Evolutionary conservation across 2,329 filamentous ascomycete genomes (phyloP), one percentile per base, ranked within the genome.

Genomic region (Microascus cirrosus): DNA sequence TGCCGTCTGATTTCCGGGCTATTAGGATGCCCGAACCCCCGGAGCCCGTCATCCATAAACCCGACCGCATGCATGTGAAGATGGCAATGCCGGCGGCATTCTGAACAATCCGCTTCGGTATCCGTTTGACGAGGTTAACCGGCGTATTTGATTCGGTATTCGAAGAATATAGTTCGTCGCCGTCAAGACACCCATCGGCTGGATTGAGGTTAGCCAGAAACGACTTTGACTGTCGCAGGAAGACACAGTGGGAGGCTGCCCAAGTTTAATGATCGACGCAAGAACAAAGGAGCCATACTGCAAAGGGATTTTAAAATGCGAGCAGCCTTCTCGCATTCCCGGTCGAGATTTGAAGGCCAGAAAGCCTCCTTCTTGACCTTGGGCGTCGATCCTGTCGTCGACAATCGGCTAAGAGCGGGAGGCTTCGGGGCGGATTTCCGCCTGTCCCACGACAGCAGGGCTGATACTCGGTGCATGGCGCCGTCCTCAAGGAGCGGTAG

Each of bases 1-100:
- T 86, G 7, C 92, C 91, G 63, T 95, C 91, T 25, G 87, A 86
- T 66, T 89, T 88, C 63, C 90, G 83, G 20, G 86, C 92, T 60
- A 96, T 84, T 45, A 97, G 78, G 45, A 97, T 82, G 55, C 93
- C 93, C 59, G 90, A 93, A 45, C 93, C 93, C 32, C 92, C 92
- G 18, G 91, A 92, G 53, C 93, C 93, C 53, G 89, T 93, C 64
- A 95, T 80, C 89, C 92, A 96, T 35, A 96, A 75, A 13, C 93
- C 93, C 15, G 90, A 93, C 60, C 93, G 86, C 90, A 96, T 95
- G 34, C 90, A 95, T 1, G 92, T 96, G 74, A 96, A 96, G 63
- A 97, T 89, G 58, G 90, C 92, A 59, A 97, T 80, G 12, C 90
- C 93, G 63, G 93, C 90, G 32, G 92, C 91, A 72, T 94, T 89